Conservation (phyloP, 345 rosid species). For the Brassica nigra region DNA sequence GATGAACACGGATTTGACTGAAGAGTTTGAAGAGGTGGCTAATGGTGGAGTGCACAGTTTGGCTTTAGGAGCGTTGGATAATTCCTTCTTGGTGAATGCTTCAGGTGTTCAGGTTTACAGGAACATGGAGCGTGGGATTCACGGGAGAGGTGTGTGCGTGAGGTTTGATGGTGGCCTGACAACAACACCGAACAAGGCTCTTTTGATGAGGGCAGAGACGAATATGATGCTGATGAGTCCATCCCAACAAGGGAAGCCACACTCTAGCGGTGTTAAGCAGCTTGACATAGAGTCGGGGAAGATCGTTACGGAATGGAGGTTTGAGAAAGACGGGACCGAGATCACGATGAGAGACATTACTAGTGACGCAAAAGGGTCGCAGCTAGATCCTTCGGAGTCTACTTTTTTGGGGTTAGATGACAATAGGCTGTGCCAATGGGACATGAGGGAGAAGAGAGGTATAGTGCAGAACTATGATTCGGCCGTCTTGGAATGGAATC, state of each 20-base stretch:
- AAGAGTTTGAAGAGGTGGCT: conserved; percentile 87
- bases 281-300: conserved; percentile 83
- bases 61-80: conserved; percentile 82
- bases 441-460: conserved; percentile 83
- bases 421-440: conserved; percentile 95
- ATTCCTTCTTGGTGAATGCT: conserved; percentile 87
- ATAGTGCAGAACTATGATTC: conserved; percentile 74
- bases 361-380: conserved; percentile 79
- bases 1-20: conserved; percentile 49
- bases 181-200: conserved; percentile 76
- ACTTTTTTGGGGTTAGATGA: conserved; percentile 90
- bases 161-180: conserved; percentile 53
- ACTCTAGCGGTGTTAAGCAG: conserved; percentile 70
- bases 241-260: conserved; percentile 70
- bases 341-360: conserved; percentile 81
- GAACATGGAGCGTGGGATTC: conserved; percentile 71
- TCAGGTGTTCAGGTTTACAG: conserved; percentile 81
- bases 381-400: conserved; percentile 90
- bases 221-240: conserved; percentile 98
- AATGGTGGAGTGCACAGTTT: conserved; percentile 90
- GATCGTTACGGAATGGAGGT: conserved; percentile 89
- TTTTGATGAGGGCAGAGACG: conserved; percentile 91
- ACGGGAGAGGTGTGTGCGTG: conserved; percentile 74
- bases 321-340: conserved; percentile 83
- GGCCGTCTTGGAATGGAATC: conserved; percentile 82